Base-by-base conservation (phyloP, 805 yeast species). In the Kodamaea restingae region DNA sequence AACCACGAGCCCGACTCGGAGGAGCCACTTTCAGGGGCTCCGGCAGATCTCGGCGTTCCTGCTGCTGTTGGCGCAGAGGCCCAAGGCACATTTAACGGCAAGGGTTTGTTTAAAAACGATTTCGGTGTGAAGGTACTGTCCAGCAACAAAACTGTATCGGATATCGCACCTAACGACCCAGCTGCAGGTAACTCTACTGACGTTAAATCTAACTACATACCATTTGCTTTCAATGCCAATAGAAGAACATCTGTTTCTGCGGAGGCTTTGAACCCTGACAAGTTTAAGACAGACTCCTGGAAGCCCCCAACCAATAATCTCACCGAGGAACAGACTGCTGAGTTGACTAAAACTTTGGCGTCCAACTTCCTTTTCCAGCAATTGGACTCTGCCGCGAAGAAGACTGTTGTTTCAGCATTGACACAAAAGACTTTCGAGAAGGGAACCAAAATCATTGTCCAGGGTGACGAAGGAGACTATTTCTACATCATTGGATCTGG, bases 401-500 rank as follows among this genome's bases (percentile, higher is more conserved):
- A 73, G 43, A 78, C 91, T 5, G 90, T 93, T 14, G 76, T 93
- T 34, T 76, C 78, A 50, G 95, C 97, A n/a, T 72, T 93, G 47
- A 80, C 81, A 50, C 93, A 84, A 57, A 84, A 84, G 51, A 62
- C 67, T 37, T 77, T 80, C 29, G 55, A 72, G 2, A 69, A 75
- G 39, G 84, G 79, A 40, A 65, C 78, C 4, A 80, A 77, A 47
- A 80, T 91, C 44, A 88, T 90, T 55, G 76, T 66, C 47, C 96
- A 91, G 63, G 97, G 97, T 38, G 96, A 86, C 54, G 95, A 85
- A 55, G 97, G 97, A 49, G 96, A 91, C 64, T 90, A 68, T 61
- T 87, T 91, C 58, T 90, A 88, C 61, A 80, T 90, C 30, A 77
- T 90, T 40, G 97, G 90, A 63, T 61, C 69, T 5, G 98, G 98